These are phyloP conservation scores for Carex arenaria DNA, from an alignment of 202 grass and related monocot species.

Conservation along the genomic window DNA sequence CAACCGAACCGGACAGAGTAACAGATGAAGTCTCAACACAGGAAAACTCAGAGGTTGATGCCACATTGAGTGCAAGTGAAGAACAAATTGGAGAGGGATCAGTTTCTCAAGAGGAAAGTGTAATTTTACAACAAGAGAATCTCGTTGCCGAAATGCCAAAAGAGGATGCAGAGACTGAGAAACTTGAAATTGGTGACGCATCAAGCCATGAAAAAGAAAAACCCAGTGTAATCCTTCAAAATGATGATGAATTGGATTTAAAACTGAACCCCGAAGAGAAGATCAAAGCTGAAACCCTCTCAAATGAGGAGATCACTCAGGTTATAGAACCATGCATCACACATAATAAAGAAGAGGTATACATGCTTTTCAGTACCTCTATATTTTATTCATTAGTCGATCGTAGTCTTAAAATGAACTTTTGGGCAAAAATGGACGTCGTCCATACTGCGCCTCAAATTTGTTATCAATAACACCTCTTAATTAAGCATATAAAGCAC, in stretches of 20 bases:
- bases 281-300: background rate
- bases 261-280: background rate
- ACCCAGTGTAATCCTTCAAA: background rate
- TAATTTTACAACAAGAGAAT: background rate
- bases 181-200: background rate
- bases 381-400: background rate
- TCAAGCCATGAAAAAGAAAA: background rate
- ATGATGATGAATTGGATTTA: background rate
- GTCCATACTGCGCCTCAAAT: background rate
- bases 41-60: background rate
- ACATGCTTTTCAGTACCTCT: background rate
- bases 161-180: background rate
- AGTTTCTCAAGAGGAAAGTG: background rate
- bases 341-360: constrained; percentile 1
- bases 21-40: background rate
- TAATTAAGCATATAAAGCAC: background rate
- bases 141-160: background rate
- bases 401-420: background rate
- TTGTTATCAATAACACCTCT: background rate
- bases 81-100: background rate
- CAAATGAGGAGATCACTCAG: background rate
- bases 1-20: background rate
- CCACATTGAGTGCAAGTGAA: background rate
- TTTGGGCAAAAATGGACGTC: background rate
- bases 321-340: background rate